Evolutionary conservation across 331 rosid species (phyloP).

Genomic region (Rhamnella rubrinervis): DNA sequence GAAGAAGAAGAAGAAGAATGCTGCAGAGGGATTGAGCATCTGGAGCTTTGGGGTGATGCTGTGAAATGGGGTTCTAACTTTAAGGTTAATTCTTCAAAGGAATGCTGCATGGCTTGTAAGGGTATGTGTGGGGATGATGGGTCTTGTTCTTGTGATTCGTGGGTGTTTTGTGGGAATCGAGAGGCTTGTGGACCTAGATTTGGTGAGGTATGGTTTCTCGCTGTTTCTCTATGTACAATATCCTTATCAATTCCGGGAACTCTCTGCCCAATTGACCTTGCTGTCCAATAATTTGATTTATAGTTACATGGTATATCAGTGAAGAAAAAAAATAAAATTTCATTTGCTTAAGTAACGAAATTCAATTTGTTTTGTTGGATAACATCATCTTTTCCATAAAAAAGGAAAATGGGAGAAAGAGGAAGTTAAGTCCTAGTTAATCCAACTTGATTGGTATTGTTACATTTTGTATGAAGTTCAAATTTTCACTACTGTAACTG

Average conservation of each 20-base stretch:
- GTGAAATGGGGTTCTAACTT: constrained; percentile 92
- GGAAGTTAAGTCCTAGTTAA: too few relatives aligned
- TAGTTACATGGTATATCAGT: background rate
- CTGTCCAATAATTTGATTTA: background rate
- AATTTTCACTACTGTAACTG: background rate
- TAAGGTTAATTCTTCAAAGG: constrained; percentile 59
- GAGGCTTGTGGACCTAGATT: constrained; percentile 68
- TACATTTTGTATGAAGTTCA: too few relatives aligned
- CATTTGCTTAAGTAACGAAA: too few relatives aligned
- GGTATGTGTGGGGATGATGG: constrained; percentile 71
- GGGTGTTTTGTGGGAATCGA: constrained; percentile 87
- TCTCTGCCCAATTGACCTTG: background rate
- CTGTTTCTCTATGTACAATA: background rate
- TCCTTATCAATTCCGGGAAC: background rate
- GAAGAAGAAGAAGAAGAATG: constrained; percentile 40
- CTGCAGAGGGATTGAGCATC: constrained; percentile 67
- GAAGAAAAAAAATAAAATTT: too few relatives aligned
- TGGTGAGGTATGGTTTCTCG: constrained; percentile 58
- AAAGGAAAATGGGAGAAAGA: too few relatives aligned
- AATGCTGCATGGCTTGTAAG: constrained; percentile 79
- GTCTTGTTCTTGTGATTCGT: constrained; percentile 80
- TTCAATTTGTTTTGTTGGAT: too few relatives aligned
- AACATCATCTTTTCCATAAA: too few relatives aligned
- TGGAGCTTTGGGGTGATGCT: constrained; percentile 89
- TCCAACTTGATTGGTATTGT: too few relatives aligned